Conservation (phyloP, 1,139 yeast genomes). For the Blastobotrys proliferans region DNA sequence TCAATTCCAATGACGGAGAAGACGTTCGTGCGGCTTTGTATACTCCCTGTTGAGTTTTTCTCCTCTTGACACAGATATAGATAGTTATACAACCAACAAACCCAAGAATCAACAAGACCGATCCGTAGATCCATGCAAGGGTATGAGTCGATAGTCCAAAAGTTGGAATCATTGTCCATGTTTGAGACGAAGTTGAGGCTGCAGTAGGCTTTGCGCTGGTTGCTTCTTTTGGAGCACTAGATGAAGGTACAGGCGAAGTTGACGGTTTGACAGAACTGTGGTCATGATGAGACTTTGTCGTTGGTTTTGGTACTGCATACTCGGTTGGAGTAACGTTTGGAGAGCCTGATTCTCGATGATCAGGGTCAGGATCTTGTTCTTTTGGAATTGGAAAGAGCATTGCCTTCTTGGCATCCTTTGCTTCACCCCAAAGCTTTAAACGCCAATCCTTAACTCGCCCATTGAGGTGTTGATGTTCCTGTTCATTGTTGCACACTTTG, state of each 20-base stretch:
- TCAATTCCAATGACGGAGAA: background rate
- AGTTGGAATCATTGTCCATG: slow-evolving; percentile 31
- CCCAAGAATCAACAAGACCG: slow-evolving; percentile 29
- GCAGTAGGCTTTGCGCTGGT: slow-evolving; percentile 9
- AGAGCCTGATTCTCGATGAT: slow-evolving; percentile 13
- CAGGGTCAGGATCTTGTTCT: slow-evolving; percentile 18
- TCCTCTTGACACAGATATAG: slow-evolving; percentile 28
- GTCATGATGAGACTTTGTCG: background rate
- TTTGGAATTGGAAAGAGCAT: slow-evolving; percentile 35
- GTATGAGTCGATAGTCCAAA: slow-evolving; percentile 33
- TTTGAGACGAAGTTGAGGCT: slow-evolving; percentile 13
- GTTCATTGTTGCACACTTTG: slow-evolving; percentile 49
- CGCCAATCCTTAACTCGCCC: slow-evolving; percentile 68
- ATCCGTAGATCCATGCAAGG: slow-evolving; percentile 35
- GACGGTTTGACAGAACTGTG: slow-evolving; percentile 6
- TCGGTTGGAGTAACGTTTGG: slow-evolving; percentile 13
- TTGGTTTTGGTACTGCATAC: background rate
- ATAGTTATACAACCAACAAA: slow-evolving; percentile 30
- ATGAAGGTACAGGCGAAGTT: background rate
- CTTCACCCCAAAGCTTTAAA: slow-evolving; percentile 77
- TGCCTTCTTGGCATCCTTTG: slow-evolving; percentile 59
- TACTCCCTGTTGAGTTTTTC: slow-evolving; percentile 17
- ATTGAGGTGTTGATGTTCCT: slow-evolving; percentile 1
- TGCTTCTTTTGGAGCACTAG: background rate
- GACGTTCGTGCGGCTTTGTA: background rate